Evolutionary conservation across 148 eudicot species (phyloP).

Genomic region (Vaccinium corymbosum): DNA sequence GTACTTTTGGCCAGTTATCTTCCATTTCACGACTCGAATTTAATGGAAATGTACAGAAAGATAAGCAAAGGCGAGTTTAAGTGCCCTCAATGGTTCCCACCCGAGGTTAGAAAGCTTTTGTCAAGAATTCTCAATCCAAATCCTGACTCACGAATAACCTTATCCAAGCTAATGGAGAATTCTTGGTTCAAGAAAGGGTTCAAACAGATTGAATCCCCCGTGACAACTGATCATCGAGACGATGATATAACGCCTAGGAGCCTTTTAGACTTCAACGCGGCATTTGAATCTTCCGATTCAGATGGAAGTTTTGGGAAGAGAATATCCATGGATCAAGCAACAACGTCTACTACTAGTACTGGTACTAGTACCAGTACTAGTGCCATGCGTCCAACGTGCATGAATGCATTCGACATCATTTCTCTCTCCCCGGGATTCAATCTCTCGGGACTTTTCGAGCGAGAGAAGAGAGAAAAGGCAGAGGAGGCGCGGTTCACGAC

Average conservation of each 20-base stretch:
- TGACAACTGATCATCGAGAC: not conserved
- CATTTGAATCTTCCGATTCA: not conserved
- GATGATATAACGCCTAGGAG: constrained; percentile 39
- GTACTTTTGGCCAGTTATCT: constrained; percentile 71
- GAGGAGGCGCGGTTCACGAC: constrained; percentile 54
- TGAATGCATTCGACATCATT: constrained; percentile 77
- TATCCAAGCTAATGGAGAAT: constrained; percentile 49
- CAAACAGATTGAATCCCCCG: constrained; percentile 19
- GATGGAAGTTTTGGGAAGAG: not conserved
- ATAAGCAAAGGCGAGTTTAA: constrained; percentile 56
- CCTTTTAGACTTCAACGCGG: constrained; percentile 30
- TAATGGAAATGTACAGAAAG: constrained; percentile 69
- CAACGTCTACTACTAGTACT: not conserved
- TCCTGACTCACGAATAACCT: constrained; percentile 48
- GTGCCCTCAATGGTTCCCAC: constrained; percentile 67
- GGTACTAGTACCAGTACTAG: no score
- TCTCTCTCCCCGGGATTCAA: constrained; percentile 65
- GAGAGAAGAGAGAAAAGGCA: constrained; percentile 12
- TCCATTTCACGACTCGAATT: constrained; percentile 58
- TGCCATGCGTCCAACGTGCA: constrained; percentile 35
- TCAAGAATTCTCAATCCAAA: constrained; percentile 57
- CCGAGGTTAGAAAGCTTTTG: constrained; percentile 58
- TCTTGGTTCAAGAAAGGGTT: constrained; percentile 63
- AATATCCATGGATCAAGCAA: not conserved
- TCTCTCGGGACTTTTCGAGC: constrained; percentile 54